Conservation (phyloP, 139 green algal species). For the Chlamydomonas sp. region DNA sequence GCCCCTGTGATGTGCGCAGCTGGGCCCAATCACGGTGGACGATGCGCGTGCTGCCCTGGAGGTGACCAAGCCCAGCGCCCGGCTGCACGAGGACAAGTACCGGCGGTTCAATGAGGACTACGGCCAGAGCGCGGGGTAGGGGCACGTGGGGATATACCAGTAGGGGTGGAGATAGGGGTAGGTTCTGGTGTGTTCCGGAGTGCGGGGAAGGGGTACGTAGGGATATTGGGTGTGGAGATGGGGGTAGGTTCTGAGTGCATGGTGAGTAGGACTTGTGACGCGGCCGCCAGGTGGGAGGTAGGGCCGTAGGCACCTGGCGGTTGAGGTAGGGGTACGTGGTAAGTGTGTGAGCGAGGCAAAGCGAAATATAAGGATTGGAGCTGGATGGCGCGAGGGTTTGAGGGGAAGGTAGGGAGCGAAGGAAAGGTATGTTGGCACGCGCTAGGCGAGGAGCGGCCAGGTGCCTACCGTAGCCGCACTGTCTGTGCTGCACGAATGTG, state of each 20-base stretch:
- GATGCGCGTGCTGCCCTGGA: constrained; percentile 65
- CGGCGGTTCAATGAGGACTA: constrained; percentile 54
- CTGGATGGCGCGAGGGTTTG: too few relatives aligned
- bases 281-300: too few relatives aligned
- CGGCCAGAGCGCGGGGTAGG: constrained; percentile 39
- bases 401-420: too few relatives aligned
- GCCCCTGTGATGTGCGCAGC: constrained; percentile 18
- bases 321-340: constrained; percentile 62
- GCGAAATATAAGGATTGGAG: neutral
- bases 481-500: too few relatives aligned
- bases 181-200: neutral
- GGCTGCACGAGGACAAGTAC: constrained; percentile 55
- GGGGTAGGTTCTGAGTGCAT: too few relatives aligned
- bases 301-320: neutral
- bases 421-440: too few relatives aligned
- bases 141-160: neutral
- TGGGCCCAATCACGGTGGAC: constrained; percentile 55
- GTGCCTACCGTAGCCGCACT: too few relatives aligned
- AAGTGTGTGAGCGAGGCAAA: neutral
- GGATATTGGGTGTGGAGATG: too few relatives aligned
- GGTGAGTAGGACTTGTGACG: too few relatives aligned
- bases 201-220: too few relatives aligned
- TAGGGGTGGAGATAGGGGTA: too few relatives aligned
- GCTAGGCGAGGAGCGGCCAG: too few relatives aligned
- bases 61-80: constrained; percentile 61